Conservation (phyloP, 176 grass and related monocot species). For the Juncus inflexus region DNA sequence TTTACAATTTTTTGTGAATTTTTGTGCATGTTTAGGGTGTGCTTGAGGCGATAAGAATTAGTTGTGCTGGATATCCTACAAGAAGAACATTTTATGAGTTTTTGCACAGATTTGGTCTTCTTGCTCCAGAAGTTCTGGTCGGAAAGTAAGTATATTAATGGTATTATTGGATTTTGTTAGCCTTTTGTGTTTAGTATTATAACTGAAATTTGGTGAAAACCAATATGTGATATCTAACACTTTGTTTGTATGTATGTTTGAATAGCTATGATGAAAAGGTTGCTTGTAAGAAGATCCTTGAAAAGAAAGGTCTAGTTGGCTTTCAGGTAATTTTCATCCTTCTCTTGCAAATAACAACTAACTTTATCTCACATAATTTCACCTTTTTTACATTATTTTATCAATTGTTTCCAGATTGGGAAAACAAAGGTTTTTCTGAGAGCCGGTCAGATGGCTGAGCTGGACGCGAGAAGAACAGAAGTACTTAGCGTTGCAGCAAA, state of each 20-base stretch:
- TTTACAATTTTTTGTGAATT: no score
- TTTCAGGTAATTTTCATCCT: slow-evolving; percentile 62
- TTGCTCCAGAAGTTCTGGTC: slow-evolving; percentile 79
- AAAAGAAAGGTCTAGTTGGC: slow-evolving; percentile 80
- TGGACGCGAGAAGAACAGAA: slow-evolving; percentile 97
- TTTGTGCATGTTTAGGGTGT: no score
- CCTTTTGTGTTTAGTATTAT: neutral
- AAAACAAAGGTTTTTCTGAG: slow-evolving; percentile 99
- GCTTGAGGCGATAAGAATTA: slow-evolving; percentile 99
- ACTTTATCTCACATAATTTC: slow-evolving; percentile 20
- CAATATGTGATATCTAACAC: slow-evolving; percentile 10
- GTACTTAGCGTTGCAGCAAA: slow-evolving; percentile 85
- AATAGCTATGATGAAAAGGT: slow-evolving; percentile 85
- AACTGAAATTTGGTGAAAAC: neutral
- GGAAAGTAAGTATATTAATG: slow-evolving; percentile 58
- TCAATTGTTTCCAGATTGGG: slow-evolving; percentile 63
- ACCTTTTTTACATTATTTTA: slow-evolving; percentile 21
- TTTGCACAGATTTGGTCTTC: slow-evolving; percentile 91
- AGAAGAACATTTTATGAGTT: slow-evolving; percentile 98
- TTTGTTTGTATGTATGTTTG: slow-evolving; percentile 24
- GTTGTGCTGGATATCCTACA: slow-evolving; percentile 97
- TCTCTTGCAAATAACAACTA: neutral
- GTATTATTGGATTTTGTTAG: no score
- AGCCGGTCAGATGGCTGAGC: slow-evolving; percentile 98
- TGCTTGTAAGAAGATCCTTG: slow-evolving; percentile 83